A percentile compares a stretch with the other conserved stretches of the same genome.
Evolutionary conservation across 495 filamentous ascomycete genomes (phyloP).

Genomic region (Aspergillus bertholletiae): DNA sequence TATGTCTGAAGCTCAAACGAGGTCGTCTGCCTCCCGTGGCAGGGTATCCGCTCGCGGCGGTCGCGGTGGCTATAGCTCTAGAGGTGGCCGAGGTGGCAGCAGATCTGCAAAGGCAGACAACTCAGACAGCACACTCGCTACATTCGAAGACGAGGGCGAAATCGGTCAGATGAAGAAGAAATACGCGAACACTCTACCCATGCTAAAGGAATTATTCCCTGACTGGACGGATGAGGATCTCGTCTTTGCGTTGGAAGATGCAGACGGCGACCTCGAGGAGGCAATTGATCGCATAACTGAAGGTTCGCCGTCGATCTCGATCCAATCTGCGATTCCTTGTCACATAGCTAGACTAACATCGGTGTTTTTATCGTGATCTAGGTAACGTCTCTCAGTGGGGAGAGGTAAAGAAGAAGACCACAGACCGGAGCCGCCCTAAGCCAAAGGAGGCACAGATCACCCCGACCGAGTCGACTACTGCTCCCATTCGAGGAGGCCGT

Average conservation of each 20-base stretch:
- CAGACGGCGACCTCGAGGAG: conserved; percentile 77
- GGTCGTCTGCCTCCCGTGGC: conserved; percentile 72
- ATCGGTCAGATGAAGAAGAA: conserved; percentile 86
- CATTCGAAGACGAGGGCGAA: conserved; percentile 83
- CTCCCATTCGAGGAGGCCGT: conserved; percentile 60
- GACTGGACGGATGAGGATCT: conserved; percentile 91
- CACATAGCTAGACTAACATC: conserved; percentile 5
- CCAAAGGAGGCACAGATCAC: conserved; percentile 65
- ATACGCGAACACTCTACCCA: conserved; percentile 68
- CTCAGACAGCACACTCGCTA: conserved; percentile 45
- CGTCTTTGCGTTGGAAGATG: conserved; percentile 86
- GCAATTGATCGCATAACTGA: conserved; percentile 88
- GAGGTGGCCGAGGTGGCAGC: conserved; percentile 65
- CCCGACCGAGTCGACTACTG: conserved; percentile 39
- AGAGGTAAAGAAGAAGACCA: conserved; percentile 89
- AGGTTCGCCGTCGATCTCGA: conserved; percentile 52
- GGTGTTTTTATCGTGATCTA: conserved; percentile 31
- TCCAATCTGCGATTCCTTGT: neutral
- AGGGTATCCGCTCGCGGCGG: conserved; percentile 79
- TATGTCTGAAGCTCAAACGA: conserved; percentile 92
- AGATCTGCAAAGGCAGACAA: conserved; percentile 70
- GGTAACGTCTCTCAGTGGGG: conserved; percentile 91
- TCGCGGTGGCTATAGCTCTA: conserved; percentile 71
- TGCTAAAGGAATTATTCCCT: conserved; percentile 86
- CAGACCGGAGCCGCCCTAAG: conserved; percentile 80